Conservation (phyloP, 2,329 filamentous ascomycete species). For the Cytospora schulzeri region DNA sequence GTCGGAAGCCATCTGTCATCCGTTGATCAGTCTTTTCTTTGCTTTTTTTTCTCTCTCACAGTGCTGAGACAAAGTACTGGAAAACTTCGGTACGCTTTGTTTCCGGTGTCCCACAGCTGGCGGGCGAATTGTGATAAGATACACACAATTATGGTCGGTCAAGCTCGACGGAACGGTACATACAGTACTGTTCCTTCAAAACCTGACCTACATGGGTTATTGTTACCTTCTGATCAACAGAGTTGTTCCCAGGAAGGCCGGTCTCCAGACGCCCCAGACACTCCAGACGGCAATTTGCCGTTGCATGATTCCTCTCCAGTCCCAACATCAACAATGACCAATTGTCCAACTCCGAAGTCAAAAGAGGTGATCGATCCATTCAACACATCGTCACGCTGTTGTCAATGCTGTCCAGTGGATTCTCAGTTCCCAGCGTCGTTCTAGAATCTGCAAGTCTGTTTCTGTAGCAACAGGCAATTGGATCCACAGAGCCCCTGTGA, state of each 20-base stretch:
- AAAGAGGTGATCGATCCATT: background rate
- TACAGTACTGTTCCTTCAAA: background rate
- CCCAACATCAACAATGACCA: background rate
- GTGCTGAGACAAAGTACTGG: constrained; percentile 10
- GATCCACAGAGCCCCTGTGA: constrained; percentile 10
- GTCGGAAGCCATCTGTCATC: constrained; percentile 12
- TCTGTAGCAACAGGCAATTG: constrained; percentile 25
- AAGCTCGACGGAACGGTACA: background rate
- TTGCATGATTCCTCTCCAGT: background rate
- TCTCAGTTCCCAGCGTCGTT: constrained; percentile 12
- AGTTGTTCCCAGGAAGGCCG: background rate
- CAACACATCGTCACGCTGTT: background rate
- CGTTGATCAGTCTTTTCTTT: constrained; percentile 2
- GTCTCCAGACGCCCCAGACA: background rate
- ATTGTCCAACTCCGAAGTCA: background rate
- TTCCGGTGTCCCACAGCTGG: background rate
- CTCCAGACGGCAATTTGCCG: background rate
- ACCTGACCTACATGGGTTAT: background rate
- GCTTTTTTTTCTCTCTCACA: background rate
- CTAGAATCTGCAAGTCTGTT: constrained; percentile 21
- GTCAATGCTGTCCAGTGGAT: background rate
- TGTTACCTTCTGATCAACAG: background rate
- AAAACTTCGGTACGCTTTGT: background rate
- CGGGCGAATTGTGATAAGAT: background rate
- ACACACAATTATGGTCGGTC: background rate